Evolutionary conservation across 768 basidiomycete genomes (phyloP), one percentile per base, ranked within the genome.

Genomic region (Hypholoma fasciculare): DNA sequence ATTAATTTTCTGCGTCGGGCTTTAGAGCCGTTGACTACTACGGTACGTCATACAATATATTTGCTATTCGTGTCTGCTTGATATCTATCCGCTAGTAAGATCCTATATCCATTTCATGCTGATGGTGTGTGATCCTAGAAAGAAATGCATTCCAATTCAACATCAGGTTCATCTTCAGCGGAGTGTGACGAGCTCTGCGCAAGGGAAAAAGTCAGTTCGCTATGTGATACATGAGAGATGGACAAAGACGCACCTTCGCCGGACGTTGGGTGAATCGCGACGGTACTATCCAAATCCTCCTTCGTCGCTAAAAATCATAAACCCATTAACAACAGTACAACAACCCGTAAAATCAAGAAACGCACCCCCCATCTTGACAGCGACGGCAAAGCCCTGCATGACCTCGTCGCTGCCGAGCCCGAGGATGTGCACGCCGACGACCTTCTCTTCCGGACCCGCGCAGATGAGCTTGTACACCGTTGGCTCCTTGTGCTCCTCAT

Each of bases 361-460:
- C 78, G 23, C 42, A 80, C 80, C 81, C 61, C 91, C 91, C 96
- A 98, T 96, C 79, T 98, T 98, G 65, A 99, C 80, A 12, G 97
- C 97, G n/a, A 98, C 94, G 2, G 78, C 92, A 73, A 97, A 98
- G 61, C 96, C 96, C 80, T 99, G 97, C 75, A 96, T 75, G 64
- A 90, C 84, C 75, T 99, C 97, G 69, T 99, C 97, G 66, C 89
- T 91, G 43, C 97, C 97, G 60, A 80, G 68, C 7, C 97, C 97
- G 57, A 98, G 86, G 62, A 98, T 85, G 74, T 98, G 97, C 46
- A 98, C 76, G 11, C 97, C 97, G n/a, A 98, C 94, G 40, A 99
- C 89, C 66, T 90, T 91, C 72, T 98, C 95, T 66, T 98, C 94
- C 13, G 86, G 84, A 1, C 96, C 95, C 7, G 84, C 85, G 54